Conservation (phyloP, 441 rosid species). For the Lepidium campestre region DNA sequence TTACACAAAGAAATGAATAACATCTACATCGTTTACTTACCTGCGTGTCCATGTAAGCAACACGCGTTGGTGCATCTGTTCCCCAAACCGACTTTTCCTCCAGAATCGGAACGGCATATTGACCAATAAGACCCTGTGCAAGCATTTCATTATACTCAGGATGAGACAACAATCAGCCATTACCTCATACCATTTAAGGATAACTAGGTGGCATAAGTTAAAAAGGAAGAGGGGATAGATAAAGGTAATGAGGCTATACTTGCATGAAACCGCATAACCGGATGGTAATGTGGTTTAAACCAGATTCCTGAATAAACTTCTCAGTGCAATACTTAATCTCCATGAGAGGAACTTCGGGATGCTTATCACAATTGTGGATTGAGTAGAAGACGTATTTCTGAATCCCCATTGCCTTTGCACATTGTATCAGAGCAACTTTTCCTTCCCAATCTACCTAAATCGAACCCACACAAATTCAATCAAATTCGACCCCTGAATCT, state of each 20-base stretch:
- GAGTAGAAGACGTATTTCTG: constrained; percentile 83
- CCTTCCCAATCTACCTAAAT: constrained; percentile 99
- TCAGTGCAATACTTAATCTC: constrained; percentile 94
- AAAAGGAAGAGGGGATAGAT: background rate
- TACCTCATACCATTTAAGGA: background rate
- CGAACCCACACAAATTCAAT: constrained; percentile 28
- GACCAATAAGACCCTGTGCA: constrained; percentile 82
- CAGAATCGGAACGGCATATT: constrained; percentile 89
- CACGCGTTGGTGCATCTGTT: constrained; percentile 93
- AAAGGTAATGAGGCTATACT: constrained; percentile 33
- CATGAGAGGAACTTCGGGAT: constrained; percentile 94
- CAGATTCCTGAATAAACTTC: constrained; percentile 80
- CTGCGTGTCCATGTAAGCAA: constrained; percentile 98
- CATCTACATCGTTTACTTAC: constrained; percentile 35
- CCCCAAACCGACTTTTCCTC: constrained; percentile 99
- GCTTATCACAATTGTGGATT: constrained; percentile 94
- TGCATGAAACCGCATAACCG: constrained; percentile 95
- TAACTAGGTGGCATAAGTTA: background rate
- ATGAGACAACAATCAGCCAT: background rate
- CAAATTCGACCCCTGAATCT: background rate
- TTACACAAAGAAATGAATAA: background rate
- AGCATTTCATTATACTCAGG: background rate
- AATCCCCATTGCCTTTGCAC: constrained; percentile 95
- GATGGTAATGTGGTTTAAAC: constrained; percentile 57
- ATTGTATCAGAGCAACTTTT: constrained; percentile 92